Percentiles rank a stretch among this genome's conserved stretches.
Evolutionary conservation across 306 rosid species (phyloP).

Genomic region (Quercus robur): DNA sequence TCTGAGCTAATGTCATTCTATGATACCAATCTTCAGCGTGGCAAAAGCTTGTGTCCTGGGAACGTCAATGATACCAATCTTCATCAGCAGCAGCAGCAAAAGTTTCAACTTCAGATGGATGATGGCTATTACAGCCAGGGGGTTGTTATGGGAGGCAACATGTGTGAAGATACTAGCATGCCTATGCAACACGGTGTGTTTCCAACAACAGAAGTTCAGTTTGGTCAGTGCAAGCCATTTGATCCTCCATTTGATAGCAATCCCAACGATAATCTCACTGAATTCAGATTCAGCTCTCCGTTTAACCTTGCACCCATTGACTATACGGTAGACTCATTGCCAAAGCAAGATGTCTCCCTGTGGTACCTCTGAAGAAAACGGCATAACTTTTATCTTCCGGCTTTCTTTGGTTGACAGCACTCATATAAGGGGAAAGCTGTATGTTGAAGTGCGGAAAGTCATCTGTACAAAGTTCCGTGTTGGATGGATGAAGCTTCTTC

Average conservation of each 20-base stretch:
- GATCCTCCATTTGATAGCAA: conserved; percentile 39
- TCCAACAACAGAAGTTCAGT: conserved; percentile 21
- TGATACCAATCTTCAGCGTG: conserved; percentile 30
- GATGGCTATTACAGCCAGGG: conserved; percentile 27
- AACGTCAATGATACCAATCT: conserved; percentile 1
- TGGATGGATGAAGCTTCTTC: conserved; percentile 3
- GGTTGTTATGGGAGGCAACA: conserved; percentile 17
- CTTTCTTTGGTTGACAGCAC: neutral
- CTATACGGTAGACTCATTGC: conserved; percentile 25
- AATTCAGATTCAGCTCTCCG: conserved; percentile 34
- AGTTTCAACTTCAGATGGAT: conserved; percentile 25
- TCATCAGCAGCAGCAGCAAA: conserved; percentile 7
- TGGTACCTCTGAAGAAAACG: conserved; percentile 40
- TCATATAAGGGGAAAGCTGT: conserved; percentile 10
- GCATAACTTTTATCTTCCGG: neutral
- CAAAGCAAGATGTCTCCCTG: conserved; percentile 37
- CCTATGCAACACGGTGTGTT: conserved; percentile 20
- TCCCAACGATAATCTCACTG: conserved; percentile 16
- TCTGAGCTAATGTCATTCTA: conserved; percentile 44
- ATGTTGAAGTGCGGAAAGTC: neutral
- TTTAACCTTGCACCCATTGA: conserved; percentile 29
- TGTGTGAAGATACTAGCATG: conserved; percentile 10
- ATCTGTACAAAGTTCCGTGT: neutral
- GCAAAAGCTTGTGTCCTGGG: conserved; percentile 21
- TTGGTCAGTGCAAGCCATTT: conserved; percentile 30